phyloP scores from a whole-genome alignment of 2,329 filamentous ascomycete genomes.

The Alternaria incomplexa region DNA sequence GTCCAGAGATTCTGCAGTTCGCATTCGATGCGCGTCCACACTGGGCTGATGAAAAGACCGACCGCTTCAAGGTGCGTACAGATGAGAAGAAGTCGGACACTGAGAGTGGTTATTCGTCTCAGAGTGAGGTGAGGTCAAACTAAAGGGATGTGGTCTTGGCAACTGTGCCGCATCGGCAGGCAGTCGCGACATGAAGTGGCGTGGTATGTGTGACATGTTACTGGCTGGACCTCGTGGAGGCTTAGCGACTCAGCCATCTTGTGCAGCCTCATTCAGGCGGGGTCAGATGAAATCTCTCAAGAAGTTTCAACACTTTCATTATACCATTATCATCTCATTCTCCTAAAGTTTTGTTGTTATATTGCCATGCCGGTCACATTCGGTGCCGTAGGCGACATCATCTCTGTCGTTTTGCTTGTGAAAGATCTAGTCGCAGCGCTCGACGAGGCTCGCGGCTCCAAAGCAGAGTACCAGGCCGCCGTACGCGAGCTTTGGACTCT shows the following conservation, averaged over 20 bases:
- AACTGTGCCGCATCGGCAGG: background rate
- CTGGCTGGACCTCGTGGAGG: background rate
- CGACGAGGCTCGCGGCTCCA: conserved; percentile 34
- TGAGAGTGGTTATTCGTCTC: background rate
- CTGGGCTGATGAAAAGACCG: conserved; percentile 42
- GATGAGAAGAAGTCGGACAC: conserved; percentile 18
- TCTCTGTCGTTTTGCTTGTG: conserved; percentile 32
- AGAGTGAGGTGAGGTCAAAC: background rate
- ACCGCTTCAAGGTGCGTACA: conserved; percentile 23
- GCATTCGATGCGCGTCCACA: conserved; percentile 33
- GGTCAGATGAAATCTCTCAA: background rate
- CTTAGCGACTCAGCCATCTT: background rate
- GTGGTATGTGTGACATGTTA: background rate
- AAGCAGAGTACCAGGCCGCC: conserved; percentile 36
- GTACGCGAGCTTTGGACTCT: conserved; percentile 33
- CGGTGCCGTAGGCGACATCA: conserved; percentile 26
- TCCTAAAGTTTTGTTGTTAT: too few species aligned
- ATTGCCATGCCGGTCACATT: background rate
- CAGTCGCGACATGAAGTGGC: background rate
- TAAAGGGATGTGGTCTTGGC: background rate
- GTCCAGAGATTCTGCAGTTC: conserved; percentile 47
- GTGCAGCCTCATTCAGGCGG: background rate
- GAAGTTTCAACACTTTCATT: too few species aligned
- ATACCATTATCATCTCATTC: too few species aligned
- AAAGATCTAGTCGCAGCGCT: conserved; percentile 39